A percentile compares a stretch with the other conserved stretches of the same genome.
These are phyloP conservation scores for Cantharellus anzutake DNA, from an alignment of 768 basidiomycete genomes.

Conservation along the genomic window DNA sequence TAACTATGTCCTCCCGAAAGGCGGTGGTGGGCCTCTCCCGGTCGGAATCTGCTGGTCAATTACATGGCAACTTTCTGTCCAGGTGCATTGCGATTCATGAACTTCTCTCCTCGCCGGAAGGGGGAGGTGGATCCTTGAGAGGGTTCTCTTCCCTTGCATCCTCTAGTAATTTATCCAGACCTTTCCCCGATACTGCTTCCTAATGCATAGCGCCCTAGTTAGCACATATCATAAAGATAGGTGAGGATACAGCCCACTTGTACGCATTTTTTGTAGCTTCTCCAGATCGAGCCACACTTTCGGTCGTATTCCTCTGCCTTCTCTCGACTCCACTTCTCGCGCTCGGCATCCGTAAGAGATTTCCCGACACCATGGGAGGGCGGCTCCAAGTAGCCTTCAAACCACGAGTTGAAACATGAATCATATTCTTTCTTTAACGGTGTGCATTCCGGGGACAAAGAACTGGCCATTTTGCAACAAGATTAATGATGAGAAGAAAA, in stretches of 20 bases:
- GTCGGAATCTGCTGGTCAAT: slow-evolving; percentile 44
- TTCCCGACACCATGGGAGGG: slow-evolving; percentile 8
- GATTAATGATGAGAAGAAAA: too few species aligned
- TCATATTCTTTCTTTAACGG: slow-evolving; percentile 81
- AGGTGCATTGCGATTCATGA: slow-evolving; percentile 32
- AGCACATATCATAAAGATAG: not conserved
- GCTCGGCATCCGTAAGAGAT: slow-evolving; percentile 23
- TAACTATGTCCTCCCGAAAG: not conserved
- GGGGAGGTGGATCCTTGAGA: slow-evolving; percentile 36
- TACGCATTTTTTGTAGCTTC: slow-evolving; percentile 60
- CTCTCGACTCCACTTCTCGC: slow-evolving; percentile 41
- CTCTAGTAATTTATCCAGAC: slow-evolving; percentile 52
- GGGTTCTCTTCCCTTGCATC: slow-evolving; percentile 72
- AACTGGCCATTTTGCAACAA: slow-evolving; percentile 40
- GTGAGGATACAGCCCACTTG: slow-evolving; percentile 33
- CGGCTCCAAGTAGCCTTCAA: slow-evolving; percentile 89
- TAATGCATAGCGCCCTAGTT: slow-evolving; percentile 15
- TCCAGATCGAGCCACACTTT: slow-evolving; percentile 73
- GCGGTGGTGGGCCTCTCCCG: slow-evolving; percentile 20
- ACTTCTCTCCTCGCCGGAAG: slow-evolving; percentile 15
- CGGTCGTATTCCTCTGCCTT: slow-evolving; percentile 80
- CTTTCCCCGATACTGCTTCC: slow-evolving; percentile 67
- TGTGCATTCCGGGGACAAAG: slow-evolving; percentile 71
- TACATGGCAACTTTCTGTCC: slow-evolving; percentile 49
- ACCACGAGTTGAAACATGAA: slow-evolving; percentile 93